Evolutionary conservation across 768 basidiomycete species (phyloP), one percentile per base, ranked within the genome.

Genomic region (Rhizopogon salebrosus): DNA sequence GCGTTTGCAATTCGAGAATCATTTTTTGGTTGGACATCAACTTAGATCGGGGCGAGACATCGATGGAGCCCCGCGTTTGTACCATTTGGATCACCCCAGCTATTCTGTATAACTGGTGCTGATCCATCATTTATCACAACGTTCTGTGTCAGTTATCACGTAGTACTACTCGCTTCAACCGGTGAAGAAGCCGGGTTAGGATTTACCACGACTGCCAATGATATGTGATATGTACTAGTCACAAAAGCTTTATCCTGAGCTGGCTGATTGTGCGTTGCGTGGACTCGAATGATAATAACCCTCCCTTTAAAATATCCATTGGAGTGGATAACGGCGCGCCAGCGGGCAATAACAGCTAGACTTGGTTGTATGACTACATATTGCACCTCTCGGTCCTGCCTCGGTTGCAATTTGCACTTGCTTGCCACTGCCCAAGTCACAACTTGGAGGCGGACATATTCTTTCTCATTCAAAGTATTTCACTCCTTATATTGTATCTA

Each of bases 11-110:
- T 26, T 31, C 6, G 18, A 39, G 22, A n/a, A 37, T 49, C 26
- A 11, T 24, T 41, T n/a, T 27, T 49, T 49, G 18, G 56, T 51
- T 41, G 46, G n/a, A 52, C 41, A 13, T 48, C 55, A 31, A 18
- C 31, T 8, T 89, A 24, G 77, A 80, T 54, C 77, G 77, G 54
- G 5, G 2, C 75, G 29, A 64, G 52, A 27, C 66, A 72, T 16
- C 86, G 87, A 6, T 89, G 87, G 87, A 67, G 3, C 1, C 75
- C 45, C 79, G 74, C 13, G 62, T 89, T 7, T 82, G 77, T 55
- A 58, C 11, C 14, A 29, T 75, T 11, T 60, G 74, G 57, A 40
- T 75, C 37, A 16, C 73, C 1, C 63, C 83, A 6, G 63, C 73
- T n/a, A 0, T 66, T 76, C 41, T 71, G 68, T 83, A 68, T 55